Evolutionary conservation across 169 alveolate genomes (phyloP).

Genomic region (Cryptosporidium ubiquitum): DNA sequence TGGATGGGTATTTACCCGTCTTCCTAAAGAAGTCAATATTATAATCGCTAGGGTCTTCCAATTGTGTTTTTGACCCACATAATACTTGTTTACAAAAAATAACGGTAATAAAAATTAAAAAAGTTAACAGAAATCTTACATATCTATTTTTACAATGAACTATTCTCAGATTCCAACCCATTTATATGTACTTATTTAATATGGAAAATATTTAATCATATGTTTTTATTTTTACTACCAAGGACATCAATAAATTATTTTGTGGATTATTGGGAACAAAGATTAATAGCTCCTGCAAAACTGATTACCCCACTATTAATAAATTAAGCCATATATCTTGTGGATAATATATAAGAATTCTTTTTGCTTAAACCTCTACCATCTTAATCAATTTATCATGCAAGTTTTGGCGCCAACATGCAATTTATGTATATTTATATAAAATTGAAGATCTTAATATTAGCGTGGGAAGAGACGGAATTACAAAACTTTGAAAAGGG

Average conservation of each 20-base stretch:
- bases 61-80: background rate
- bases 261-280: too few species aligned
- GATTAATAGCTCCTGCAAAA: background rate
- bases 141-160: background rate
- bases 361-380: background rate
- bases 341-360: background rate
- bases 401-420: constrained; percentile 6
- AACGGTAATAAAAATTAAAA: background rate
- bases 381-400: background rate
- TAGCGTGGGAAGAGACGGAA: background rate
- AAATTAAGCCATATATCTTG: background rate
- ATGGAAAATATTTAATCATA: background rate
- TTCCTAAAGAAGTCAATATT: constrained; percentile 18
- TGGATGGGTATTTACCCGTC: constrained; percentile 50
- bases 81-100: background rate
- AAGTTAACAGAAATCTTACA: background rate
- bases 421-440: background rate
- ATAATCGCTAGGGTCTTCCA: constrained; percentile 24
- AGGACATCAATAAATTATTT: background rate
- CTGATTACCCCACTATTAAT: background rate
- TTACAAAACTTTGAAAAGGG: background rate
- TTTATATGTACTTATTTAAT: too few species aligned
- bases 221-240: background rate
- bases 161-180: background rate
- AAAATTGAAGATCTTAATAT: constrained; percentile 1